Percentiles rank a stretch among this genome's conserved stretches.
Conservation (phyloP, 2,329 filamentous ascomycete genomes). For the Dactylonectria estremocensis region DNA sequence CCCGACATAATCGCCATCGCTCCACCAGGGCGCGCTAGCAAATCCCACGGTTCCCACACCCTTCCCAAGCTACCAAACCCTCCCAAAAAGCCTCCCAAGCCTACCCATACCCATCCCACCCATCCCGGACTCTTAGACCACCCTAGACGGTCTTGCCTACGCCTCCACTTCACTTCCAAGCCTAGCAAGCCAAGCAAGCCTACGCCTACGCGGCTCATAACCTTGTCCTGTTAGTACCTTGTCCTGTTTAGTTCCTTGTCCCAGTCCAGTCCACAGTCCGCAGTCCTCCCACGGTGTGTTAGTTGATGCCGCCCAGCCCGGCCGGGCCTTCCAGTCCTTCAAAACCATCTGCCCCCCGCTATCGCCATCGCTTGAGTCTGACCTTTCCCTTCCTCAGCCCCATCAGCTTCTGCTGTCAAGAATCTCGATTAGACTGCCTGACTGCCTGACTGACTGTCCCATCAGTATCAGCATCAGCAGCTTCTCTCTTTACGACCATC, state of each 20-base stretch:
- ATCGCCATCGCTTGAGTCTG: constrained; percentile 23
- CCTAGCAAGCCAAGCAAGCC: constrained; percentile 18
- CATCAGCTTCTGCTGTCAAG: constrained; percentile 45
- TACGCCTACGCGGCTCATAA: constrained; percentile 49
- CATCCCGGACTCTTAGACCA: constrained; percentile 38
- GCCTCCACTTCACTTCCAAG: constrained; percentile 18
- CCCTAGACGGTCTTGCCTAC: constrained; percentile 46
- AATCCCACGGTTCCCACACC: constrained; percentile 21
- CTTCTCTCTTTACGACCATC: constrained; percentile 17
- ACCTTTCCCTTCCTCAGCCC: constrained; percentile 38
- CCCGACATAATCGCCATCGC: constrained; percentile 30
- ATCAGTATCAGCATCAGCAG: constrained; percentile 44
- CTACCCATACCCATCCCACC: constrained; percentile 40
- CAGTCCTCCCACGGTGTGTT: constrained; percentile 8
- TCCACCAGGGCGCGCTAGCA: constrained; percentile 29
- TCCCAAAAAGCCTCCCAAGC: constrained; percentile 32
- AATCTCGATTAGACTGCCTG: constrained; percentile 37
- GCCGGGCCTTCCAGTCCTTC: constrained; percentile 43
- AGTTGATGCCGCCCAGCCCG: constrained; percentile 49
- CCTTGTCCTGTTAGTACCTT: constrained; percentile 41
- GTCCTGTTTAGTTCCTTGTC: no score
- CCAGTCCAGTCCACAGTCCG: no score
- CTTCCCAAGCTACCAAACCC: constrained; percentile 35
- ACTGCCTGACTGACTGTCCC: constrained; percentile 40
- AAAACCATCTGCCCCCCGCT: constrained; percentile 49